These are phyloP conservation scores for Globisporangium cylindrosporum DNA, from an alignment of 352 stramenopile genomes.

Conservation along the genomic window DNA sequence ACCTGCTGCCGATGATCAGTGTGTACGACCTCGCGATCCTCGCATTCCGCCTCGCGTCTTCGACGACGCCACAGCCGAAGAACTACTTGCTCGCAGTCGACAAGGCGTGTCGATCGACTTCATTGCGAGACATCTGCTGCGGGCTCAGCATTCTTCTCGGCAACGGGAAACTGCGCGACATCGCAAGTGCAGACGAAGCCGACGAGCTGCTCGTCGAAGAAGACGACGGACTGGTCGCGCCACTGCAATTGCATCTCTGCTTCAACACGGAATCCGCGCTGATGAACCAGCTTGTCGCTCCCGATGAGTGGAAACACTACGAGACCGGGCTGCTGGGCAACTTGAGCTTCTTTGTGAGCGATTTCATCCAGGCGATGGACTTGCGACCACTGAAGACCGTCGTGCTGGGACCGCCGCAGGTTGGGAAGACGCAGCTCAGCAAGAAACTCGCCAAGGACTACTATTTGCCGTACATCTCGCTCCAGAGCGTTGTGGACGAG, in stretches of 20 bases:
- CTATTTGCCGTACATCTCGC: slow-evolving; percentile 61
- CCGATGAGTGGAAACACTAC: slow-evolving; percentile 71
- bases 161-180: slow-evolving; percentile 43
- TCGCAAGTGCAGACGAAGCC: slow-evolving; percentile 37
- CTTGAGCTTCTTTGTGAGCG: slow-evolving; percentile 58
- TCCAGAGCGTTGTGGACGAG: slow-evolving; percentile 44
- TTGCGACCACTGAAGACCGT: slow-evolving; percentile 66
- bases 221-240: slow-evolving; percentile 47
- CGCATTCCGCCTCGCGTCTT: slow-evolving; percentile 40
- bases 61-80: slow-evolving; percentile 31
- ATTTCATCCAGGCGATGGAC: slow-evolving; percentile 78
- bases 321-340: slow-evolving; percentile 57
- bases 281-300: slow-evolving; percentile 54
- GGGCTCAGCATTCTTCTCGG: slow-evolving; percentile 58
- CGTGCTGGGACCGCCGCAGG: slow-evolving; percentile 64
- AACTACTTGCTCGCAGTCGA: slow-evolving; percentile 72
- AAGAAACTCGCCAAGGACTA: slow-evolving; percentile 61
- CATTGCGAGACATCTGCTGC: slow-evolving; percentile 58
- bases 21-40: slow-evolving; percentile 76
- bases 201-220: slow-evolving; percentile 60
- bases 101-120: slow-evolving; percentile 43
- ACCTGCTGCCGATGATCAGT: slow-evolving; percentile 82
- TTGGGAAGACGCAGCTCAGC: slow-evolving; percentile 63
- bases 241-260: slow-evolving; percentile 69
- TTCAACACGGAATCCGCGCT: slow-evolving; percentile 55